These are phyloP conservation scores for Epipyxis sp. DNA, from an alignment of 108 stramenopile genomes.

Conservation along the genomic window DNA sequence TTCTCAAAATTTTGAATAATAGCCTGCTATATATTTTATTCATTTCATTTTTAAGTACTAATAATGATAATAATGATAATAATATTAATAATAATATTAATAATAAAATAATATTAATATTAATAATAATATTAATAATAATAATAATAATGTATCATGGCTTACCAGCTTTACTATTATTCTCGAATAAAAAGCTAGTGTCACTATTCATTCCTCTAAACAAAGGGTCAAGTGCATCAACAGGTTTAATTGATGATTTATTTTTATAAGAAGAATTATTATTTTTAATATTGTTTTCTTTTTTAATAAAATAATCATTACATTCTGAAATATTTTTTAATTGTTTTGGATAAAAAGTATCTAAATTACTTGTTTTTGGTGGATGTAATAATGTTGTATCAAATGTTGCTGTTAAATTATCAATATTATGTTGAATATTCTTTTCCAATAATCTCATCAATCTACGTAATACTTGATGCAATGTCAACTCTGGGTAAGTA, in stretches of 20 bases:
- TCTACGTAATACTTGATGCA: constrained; percentile 6
- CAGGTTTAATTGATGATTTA: background rate
- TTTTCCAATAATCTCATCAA: constrained; percentile 2
- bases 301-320: constrained; percentile 7
- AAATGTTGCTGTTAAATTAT: background rate
- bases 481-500: background rate
- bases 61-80: too few relatives aligned
- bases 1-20: too few relatives aligned
- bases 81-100: too few relatives aligned
- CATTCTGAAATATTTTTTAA: background rate
- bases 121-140: too few relatives aligned
- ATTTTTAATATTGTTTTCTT: background rate
- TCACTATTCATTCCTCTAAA: background rate
- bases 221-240: background rate
- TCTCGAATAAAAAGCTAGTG: background rate
- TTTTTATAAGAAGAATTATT: background rate
- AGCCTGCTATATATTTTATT: too few relatives aligned
- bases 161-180: background rate
- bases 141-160: too few relatives aligned
- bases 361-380: background rate
- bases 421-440: background rate
- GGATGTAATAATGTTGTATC: constrained; percentile 1
- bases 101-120: too few relatives aligned
- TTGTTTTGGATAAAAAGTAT: constrained; percentile 8
- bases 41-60: too few relatives aligned